phyloP scores from a whole-genome alignment of 805 yeast genomes.

The Pichia ethanolica region DNA sequence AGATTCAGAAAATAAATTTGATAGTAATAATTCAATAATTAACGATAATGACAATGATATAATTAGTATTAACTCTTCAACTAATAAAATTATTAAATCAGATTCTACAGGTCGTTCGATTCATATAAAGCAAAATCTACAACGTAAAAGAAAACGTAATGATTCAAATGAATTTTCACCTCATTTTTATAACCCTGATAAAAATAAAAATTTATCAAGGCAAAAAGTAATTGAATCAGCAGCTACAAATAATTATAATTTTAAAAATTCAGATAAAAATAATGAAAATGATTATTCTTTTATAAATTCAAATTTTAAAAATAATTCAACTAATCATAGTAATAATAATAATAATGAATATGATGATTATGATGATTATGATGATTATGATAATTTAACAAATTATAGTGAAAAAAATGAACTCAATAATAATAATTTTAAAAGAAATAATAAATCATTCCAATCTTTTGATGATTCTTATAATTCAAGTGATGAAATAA shows the following conservation, averaged over 20 bases:
- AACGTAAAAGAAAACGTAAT: background rate
- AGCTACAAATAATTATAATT: background rate
- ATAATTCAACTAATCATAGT: too few relatives aligned
- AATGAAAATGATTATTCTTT: too few relatives aligned
- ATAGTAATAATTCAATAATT: background rate
- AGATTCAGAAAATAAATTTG: background rate
- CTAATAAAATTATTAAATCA: background rate
- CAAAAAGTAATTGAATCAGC: constrained; percentile 6
- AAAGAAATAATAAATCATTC: background rate
- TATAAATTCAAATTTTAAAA: too few relatives aligned
- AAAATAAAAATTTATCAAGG: background rate
- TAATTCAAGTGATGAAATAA: background rate
- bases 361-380: background rate
- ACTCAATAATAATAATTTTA: background rate
- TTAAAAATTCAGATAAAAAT: too few relatives aligned
- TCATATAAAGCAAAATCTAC: background rate
- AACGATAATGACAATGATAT: too few relatives aligned
- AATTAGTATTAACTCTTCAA: too few relatives aligned
- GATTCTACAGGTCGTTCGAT: background rate
- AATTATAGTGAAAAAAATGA: background rate
- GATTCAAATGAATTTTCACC: constrained; percentile 1
- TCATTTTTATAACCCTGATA: constrained; percentile 3
- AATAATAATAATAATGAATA: background rate
- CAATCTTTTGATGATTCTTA: background rate
- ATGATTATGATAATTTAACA: background rate